phyloP scores from a whole-genome alignment of 345 rosid species.

The Salix viminalis region DNA sequence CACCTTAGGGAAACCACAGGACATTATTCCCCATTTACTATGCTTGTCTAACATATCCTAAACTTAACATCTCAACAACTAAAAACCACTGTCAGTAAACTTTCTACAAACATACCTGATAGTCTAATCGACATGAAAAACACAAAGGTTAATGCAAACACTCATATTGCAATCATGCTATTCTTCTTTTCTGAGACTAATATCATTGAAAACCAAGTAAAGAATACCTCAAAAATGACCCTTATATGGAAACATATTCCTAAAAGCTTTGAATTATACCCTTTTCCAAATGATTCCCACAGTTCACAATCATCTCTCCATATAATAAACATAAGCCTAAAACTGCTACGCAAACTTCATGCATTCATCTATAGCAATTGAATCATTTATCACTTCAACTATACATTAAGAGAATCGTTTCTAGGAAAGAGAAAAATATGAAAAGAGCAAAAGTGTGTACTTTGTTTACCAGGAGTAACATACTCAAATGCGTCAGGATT shows the following conservation, averaged over 20 bases:
- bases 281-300: not conserved
- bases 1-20: no score
- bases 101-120: not conserved
- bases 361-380: not conserved
- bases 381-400: not conserved
- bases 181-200: no score
- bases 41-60: no score
- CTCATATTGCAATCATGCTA: no score
- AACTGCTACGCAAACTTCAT: not conserved
- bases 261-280: no score
- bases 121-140: not conserved
- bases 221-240: not conserved
- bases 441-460: constrained; percentile 30
- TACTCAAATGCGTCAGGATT: constrained; percentile 80
- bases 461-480: constrained; percentile 71
- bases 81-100: not conserved
- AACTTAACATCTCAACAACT: not conserved
- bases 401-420: not conserved
- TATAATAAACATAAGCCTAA: not conserved
- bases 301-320: not conserved
- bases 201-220: no score
- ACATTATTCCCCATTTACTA: no score
- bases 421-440: not conserved
- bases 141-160: not conserved
- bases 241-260: not conserved